phyloP scores from a whole-genome alignment of 352 stramenopile species.

The Phytophthora uliginosa region DNA sequence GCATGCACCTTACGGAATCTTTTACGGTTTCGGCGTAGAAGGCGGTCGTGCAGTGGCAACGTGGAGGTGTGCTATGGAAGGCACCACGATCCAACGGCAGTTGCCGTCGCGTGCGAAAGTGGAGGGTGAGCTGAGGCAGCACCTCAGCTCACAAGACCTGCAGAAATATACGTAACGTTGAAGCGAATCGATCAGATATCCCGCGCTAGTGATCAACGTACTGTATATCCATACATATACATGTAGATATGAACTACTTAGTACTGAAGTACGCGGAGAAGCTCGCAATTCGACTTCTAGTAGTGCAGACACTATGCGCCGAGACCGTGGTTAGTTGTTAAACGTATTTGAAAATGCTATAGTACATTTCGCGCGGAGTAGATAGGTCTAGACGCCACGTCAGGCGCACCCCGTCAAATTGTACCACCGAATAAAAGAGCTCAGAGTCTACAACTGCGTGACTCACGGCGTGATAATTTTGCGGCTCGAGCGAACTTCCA shows the following conservation, averaged over 20 bases:
- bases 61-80: no score
- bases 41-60: no score
- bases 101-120: no score
- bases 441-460: no score
- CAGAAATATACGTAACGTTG: neutral
- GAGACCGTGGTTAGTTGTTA: neutral
- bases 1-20: no score
- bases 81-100: no score
- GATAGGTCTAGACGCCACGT: neutral
- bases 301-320: neutral
- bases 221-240: neutral
- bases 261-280: neutral
- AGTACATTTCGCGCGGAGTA: no score
- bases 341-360: neutral
- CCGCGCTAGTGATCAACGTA: neutral
- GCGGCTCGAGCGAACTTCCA: neutral
- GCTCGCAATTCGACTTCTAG: neutral
- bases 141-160: neutral
- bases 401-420: neutral
- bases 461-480: neutral
- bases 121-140: no score
- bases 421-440: neutral
- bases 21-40: no score
- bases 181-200: neutral
- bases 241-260: no score